Percentiles rank a stretch among this genome's conserved stretches.
Conservation (phyloP, 257 asterid genomes). For the Capsicum baccatum region DNA sequence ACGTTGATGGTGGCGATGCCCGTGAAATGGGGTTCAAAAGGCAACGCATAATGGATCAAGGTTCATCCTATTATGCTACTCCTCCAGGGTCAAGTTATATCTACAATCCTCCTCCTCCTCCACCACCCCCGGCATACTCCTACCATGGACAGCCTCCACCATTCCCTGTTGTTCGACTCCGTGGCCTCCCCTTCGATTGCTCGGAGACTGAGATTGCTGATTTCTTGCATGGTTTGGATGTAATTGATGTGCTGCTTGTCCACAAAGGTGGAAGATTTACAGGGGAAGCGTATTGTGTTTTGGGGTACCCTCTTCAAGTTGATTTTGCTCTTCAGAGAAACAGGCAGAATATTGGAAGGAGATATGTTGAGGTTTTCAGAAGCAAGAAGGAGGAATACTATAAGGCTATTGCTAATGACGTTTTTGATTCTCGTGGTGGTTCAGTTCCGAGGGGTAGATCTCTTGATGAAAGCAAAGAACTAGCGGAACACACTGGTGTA, state of each 20-base stretch:
- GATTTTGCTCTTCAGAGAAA: constrained; percentile 91
- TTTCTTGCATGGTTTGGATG: constrained; percentile 84
- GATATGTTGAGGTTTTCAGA: constrained; percentile 93
- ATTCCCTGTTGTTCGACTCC: constrained; percentile 91
- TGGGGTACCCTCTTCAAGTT: constrained; percentile 88
- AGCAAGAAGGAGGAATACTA: constrained; percentile 90
- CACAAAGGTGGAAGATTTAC: constrained; percentile 79
- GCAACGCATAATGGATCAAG: constrained; percentile 85
- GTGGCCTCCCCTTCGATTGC: constrained; percentile 97
- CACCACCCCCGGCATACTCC: constrained; percentile 62
- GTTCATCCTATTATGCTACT: constrained; percentile 65
- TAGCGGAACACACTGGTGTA: constrained; percentile 81
- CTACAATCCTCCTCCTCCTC: constrained; percentile 80
- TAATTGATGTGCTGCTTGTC: constrained; percentile 79
- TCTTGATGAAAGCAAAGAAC: constrained; percentile 69
- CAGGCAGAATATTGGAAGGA: constrained; percentile 84
- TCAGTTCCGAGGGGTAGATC: constrained; percentile 82
- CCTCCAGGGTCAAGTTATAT: constrained; percentile 69
- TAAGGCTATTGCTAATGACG: constrained; percentile 86
- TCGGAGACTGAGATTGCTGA: constrained; percentile 78
- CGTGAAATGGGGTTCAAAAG: constrained; percentile 92
- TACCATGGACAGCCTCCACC: constrained; percentile 72
- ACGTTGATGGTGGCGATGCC: constrained; percentile 67
- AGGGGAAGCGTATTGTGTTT: constrained; percentile 85
- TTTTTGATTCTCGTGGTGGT: constrained; percentile 67